phyloP scores from a whole-genome alignment of 768 basidiomycete genomes.

The Suillus variegatus region DNA sequence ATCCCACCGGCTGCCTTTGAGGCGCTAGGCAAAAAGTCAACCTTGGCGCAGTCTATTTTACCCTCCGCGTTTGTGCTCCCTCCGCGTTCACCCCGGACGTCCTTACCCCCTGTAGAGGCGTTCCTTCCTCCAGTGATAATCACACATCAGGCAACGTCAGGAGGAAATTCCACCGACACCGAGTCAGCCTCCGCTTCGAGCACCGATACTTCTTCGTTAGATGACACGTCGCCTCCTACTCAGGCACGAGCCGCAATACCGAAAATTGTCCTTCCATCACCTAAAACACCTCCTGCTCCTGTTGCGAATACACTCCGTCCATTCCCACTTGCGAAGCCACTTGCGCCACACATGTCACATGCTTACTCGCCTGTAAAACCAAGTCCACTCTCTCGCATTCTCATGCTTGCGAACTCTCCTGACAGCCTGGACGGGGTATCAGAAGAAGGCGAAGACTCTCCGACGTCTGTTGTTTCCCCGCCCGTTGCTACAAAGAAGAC shows the following conservation, averaged over 20 bases:
- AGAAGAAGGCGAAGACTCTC: constrained; percentile 24
- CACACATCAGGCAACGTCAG: constrained; percentile 18
- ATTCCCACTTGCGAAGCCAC: constrained; percentile 73
- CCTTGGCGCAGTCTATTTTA: constrained; percentile 49
- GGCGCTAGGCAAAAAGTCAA: constrained; percentile 19
- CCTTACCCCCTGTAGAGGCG: constrained; percentile 54
- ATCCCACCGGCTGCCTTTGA: constrained; percentile 27
- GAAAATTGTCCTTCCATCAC: constrained; percentile 11
- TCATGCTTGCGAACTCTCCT: constrained; percentile 69
- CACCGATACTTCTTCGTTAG: constrained; percentile 9
- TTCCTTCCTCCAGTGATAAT: constrained; percentile 30
- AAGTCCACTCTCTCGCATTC: constrained; percentile 77
- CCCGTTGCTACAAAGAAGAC: constrained; percentile 17
- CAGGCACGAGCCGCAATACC: constrained; percentile 11
- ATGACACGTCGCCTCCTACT: constrained; percentile 21
- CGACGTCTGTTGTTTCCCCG: constrained; percentile 21
- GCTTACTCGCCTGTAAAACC: constrained; percentile 83
- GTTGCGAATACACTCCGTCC: constrained; percentile 36
- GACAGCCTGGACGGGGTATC: constrained; percentile 33
- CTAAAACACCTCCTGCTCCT: constrained; percentile 21
- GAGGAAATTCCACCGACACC: not conserved
- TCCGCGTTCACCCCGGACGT: constrained; percentile 72
- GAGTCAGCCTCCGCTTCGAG: constrained; percentile 4
- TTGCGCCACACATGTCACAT: constrained; percentile 69
- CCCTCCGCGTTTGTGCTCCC: constrained; percentile 77